Base-by-base conservation (phyloP, 305 asterid genomes). In the Fraxinus platypoda region DNA sequence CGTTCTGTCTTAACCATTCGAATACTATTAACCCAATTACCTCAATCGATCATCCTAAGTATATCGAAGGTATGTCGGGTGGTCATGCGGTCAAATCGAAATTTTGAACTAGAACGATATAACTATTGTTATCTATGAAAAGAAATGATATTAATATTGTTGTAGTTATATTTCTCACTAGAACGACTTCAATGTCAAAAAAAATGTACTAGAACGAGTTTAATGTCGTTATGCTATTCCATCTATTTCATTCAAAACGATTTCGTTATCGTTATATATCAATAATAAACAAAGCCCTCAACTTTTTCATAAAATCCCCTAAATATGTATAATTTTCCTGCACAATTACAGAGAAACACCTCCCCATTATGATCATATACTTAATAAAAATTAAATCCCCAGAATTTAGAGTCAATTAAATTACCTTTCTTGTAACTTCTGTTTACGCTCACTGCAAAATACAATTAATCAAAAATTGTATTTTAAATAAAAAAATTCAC, bases 201-300 rank as follows among this genome's bases (percentile, higher is more conserved):
- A 35, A 6, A 6, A 6, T 35, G 2, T 35, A 35, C 11, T 6
- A 0, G 41, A 35, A 35, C 11, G 11, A 35, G 6, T 35, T 35
- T 35, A 35, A 35, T 35, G 41, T 35, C 41, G 2, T 6, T 35
- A 35, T 35, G 2, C 7, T 35, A 35, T 35, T 35, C 11, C 2
- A 1, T 1, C 11, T 35, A 35, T 35, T 35, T 35, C 41, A 35
- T 35, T 35, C 0, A 35, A 2, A 35, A 35, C 11, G n/a, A 35
- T 35, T 35, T 7, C 41, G 11, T 35, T 35, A 35, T 35, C 8
- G 2, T 6, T 35, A 35, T 35, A 74, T 19, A 68, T 75, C 49
- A 83, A 6, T 28, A 74, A 59, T 4, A 70, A 75, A 79, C 35
- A 19, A 54, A 28, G 15, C 26, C 83, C 72, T 57, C 76, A 78